Evolutionary conservation across 2,329 filamentous ascomycete species (phyloP), one percentile per base, ranked within the genome.

Genomic region (Anthostomella pinea): DNA sequence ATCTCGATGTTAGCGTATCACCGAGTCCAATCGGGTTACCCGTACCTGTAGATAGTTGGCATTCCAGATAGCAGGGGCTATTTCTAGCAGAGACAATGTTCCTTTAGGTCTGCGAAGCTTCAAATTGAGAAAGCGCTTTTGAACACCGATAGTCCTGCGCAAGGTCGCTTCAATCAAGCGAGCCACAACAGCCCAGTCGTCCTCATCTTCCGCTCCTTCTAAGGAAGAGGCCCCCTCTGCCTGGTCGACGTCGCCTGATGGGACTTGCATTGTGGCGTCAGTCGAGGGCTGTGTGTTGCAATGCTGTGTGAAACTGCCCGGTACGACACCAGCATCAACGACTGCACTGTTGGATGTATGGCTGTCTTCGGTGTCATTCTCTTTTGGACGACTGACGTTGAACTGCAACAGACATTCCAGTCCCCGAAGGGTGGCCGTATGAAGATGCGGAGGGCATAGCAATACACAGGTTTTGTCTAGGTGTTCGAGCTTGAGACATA

Each of bases 401-500:
- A 53, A 53, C 6, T 23, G 39, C 11, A 57, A 47, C 13, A 49
- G 21, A 21, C 49, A 56, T 14, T 57, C 51, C 21, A 61, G 20
- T 11, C 58, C 57, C 38, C 51, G 46, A n/a, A 59, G 38, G 15
- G 51, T 43, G 35, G 52, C 53, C 15, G 50, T 53, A 11, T 37
- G 39, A n/a, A 41, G 39, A 33, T 54, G 46, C 15, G 54, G 51
- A 13, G 58, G 57, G 2, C 55, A 57, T 24, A 61, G 33, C 19
- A 60, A 45, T 19, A 52, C 45, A 14, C 43, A 48, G 6, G 56
- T 52, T 35, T 60, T 61, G 28, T 59, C 48, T 15, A 45, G 39
- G 32, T 58, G 57, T 35, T 59, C 49, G 11, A 60, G 35, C 26
- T 47, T 52, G 26, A 60, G 53, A 41, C 49, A 59, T 3, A 61